These are phyloP conservation scores for Capsicum baccatum DNA, from an alignment of 257 asterid species.

Conservation along the genomic window DNA sequence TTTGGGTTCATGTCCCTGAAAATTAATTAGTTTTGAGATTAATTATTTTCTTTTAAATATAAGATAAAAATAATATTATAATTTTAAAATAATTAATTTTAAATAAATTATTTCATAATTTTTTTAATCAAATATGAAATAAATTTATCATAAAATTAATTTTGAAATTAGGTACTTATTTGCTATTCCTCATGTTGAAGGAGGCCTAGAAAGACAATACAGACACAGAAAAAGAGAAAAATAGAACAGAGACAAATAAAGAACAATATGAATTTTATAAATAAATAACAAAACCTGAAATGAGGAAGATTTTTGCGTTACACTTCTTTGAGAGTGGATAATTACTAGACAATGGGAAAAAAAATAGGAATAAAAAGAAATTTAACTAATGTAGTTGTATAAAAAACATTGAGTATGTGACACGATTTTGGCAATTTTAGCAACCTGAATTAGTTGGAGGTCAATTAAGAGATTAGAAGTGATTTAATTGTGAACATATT, in stretches of 20 bases:
- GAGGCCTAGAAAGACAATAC: no score
- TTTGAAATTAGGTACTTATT: no score
- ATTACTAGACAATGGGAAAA: not conserved
- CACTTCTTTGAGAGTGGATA: not conserved
- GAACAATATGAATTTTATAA: not conserved
- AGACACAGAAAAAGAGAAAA: not conserved
- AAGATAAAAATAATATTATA: no score
- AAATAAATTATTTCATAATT: no score
- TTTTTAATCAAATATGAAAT: no score
- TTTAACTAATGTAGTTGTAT: not conserved
- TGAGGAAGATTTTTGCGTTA: not conserved
- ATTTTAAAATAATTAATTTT: no score
- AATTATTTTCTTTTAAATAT: no score
- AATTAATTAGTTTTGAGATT: no score
- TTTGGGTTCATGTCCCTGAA: not conserved
- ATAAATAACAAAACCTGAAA: not conserved
- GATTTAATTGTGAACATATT: not conserved
- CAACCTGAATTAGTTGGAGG: not conserved
- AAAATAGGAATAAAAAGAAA: not conserved
- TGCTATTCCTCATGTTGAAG: no score
- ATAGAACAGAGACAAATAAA: no score
- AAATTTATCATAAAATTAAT: no score
- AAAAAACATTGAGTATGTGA: not conserved
- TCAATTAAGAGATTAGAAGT: not conserved
- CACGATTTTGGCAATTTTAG: not conserved